Percentiles rank a stretch among this genome's conserved stretches.
Evolutionary conservation across 495 filamentous ascomycete species (phyloP).

Genomic region (Tuber calosporum): DNA sequence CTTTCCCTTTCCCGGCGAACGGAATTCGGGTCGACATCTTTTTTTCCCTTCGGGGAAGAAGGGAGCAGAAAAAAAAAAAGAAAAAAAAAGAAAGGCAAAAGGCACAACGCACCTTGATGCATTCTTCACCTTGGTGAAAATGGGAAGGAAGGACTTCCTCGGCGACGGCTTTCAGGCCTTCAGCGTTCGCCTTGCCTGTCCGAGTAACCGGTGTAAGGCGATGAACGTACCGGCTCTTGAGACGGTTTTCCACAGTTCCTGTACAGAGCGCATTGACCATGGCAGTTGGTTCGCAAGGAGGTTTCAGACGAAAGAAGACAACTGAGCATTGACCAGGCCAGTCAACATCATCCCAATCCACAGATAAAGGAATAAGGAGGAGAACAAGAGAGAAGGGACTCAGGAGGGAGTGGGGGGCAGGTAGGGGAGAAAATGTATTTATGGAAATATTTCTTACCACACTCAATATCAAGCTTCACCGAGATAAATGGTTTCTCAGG

Average conservation of each 20-base stretch:
- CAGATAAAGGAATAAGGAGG: conserved; percentile 18
- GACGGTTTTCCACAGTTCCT: conserved; percentile 52
- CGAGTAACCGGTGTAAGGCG: conserved; percentile 72
- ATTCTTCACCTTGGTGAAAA: conserved; percentile 56
- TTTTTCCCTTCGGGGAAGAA: conserved; percentile 62
- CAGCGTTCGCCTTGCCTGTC: conserved; percentile 70
- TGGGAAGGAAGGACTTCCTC: conserved; percentile 60
- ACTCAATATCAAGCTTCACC: conserved; percentile 67
- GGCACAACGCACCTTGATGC: conserved; percentile 46
- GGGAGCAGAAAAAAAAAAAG: conserved; percentile 41
- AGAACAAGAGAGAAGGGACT: background rate
- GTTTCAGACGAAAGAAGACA: conserved; percentile 57
- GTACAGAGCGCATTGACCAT: conserved; percentile 76
- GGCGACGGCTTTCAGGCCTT: conserved; percentile 66
- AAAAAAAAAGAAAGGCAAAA: conserved; percentile 4
- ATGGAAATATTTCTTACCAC: conserved; percentile 50
- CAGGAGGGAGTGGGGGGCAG: background rate
- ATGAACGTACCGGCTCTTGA: conserved; percentile 66
- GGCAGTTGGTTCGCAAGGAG: conserved; percentile 70
- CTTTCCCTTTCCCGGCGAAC: background rate
- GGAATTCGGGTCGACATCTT: background rate
- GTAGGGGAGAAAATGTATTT: conserved; percentile 1
- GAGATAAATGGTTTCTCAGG: conserved; percentile 52
- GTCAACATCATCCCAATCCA: background rate
- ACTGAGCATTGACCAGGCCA: conserved; percentile 43